A percentile compares a stretch with the other conserved stretches of the same genome.
phyloP scores from a whole-genome alignment of 352 stramenopile species.

The Pythium folliculosum region DNA sequence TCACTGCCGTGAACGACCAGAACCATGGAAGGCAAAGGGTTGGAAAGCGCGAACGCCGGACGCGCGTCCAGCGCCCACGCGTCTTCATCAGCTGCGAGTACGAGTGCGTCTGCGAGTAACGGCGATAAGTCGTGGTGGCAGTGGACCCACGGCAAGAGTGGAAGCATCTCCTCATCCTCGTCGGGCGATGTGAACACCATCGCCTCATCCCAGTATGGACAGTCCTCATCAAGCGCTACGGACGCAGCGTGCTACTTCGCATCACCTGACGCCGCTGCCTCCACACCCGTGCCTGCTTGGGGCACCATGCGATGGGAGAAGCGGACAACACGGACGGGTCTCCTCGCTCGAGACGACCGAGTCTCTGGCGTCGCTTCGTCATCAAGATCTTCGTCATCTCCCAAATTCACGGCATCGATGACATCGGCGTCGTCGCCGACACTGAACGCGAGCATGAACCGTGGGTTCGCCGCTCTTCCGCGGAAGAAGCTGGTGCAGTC shows the following conservation, averaged over 20 bases:
- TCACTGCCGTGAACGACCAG: not conserved
- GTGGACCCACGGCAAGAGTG: constrained; percentile 76
- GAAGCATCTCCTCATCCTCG: constrained; percentile 60
- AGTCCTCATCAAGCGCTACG: constrained; percentile 15
- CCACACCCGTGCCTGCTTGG: constrained; percentile 30
- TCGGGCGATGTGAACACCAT: constrained; percentile 29
- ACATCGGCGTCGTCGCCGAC: constrained; percentile 4
- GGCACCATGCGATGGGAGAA: constrained; percentile 53
- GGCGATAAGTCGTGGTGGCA: constrained; percentile 58
- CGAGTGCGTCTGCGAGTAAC: not conserved
- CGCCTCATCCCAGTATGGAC: constrained; percentile 7
- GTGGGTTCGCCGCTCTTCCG: not conserved
- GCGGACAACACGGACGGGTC: constrained; percentile 31
- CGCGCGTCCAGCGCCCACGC: not conserved
- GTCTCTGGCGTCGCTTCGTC: not conserved
- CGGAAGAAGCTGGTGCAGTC: constrained; percentile 25
- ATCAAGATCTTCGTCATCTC: constrained; percentile 12
- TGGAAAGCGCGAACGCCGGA: constrained; percentile 5
- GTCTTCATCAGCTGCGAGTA: not conserved
- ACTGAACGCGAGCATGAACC: not conserved
- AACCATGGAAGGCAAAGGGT: constrained; percentile 17
- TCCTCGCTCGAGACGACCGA: constrained; percentile 13
- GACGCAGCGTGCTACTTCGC: not conserved
- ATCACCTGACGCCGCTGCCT: not conserved
- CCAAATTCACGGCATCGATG: constrained; percentile 13